Evolutionary conservation across 345 rosid species (phyloP), one percentile per base, ranked within the genome.

Genomic region (Dipteronia sinensis): DNA sequence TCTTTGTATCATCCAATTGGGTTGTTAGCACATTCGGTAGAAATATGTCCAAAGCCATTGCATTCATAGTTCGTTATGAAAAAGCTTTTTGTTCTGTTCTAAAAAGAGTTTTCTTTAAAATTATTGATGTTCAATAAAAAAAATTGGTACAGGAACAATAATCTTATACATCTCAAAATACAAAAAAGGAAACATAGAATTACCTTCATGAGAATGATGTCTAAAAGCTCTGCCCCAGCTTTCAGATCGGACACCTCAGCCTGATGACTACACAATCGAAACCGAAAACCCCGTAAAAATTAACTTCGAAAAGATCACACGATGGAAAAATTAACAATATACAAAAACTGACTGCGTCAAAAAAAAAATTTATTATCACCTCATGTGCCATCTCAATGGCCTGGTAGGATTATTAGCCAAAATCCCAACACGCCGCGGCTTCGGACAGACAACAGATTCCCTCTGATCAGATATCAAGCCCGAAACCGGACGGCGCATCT

Each of bases 211-310:
- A 88, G 92, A 73, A 96, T 91, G 10, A 94, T 80, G 77, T 96
- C 99, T 73, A 96, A 76, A 88, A 92, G 97, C 86, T 92, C 97
- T 0, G 93, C 88, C 75, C 93, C 84, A 4, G 93, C 97, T 77
- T 83, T 87, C 0, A 83, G 82, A 69, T 94, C 98, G 69, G 80
- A 82, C 44, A 85, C 31, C 83, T 93, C 96, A 13, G 86, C 85
- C 16, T 86, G 89, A 78, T 90, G 87, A 78, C 98, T 93, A 86
- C 12, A 25, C 8, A 25, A 76, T 40, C 4, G n/a, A 16, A 12
- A 58, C 29, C 76, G 15, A 47, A 34, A 49, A 78, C 46, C 31
- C 13, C 11, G 19, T 10, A 46, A 65, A 71, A 46, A 55, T 56
- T 69, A 46, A 74, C 29, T 47, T 55, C 20, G 7, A 16, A 22